These are phyloP conservation scores for Martensiomyces pterosporus DNA, from an alignment of 192 early-diverging fungal genomes.

Conservation along the genomic window DNA sequence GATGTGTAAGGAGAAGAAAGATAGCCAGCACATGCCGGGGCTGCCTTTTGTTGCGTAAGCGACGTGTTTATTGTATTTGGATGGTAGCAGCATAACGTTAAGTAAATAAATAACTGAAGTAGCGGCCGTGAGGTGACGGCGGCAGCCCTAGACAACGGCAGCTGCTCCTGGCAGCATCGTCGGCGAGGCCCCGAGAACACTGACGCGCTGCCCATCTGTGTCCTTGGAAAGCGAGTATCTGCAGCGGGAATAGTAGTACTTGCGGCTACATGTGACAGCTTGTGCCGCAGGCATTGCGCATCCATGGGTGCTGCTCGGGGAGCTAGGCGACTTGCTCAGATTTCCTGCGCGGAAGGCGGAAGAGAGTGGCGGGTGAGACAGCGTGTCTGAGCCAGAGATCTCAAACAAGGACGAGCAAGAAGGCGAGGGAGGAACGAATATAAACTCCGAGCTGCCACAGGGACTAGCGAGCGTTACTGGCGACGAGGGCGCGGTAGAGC, in stretches of 20 bases:
- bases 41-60: too few relatives aligned
- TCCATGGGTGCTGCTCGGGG: conserved; percentile 19
- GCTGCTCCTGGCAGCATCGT: conserved; percentile 7
- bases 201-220: too few relatives aligned
- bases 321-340: conserved; percentile 20
- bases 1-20: too few relatives aligned
- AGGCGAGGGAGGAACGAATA: conserved; percentile 46
- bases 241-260: too few relatives aligned
- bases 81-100: too few relatives aligned
- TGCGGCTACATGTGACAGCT: too few relatives aligned
- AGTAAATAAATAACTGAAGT: background rate
- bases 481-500: conserved; percentile 17
- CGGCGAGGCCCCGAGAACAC: conserved; percentile 37
- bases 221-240: too few relatives aligned
- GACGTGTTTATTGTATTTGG: too few relatives aligned
- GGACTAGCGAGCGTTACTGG: conserved; percentile 39
- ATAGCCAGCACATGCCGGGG: too few relatives aligned
- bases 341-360: conserved; percentile 21
- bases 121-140: background rate
- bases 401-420: conserved; percentile 43
- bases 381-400: conserved; percentile 9
- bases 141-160: background rate
- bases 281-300: too few relatives aligned
- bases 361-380: conserved; percentile 18
- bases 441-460: conserved; percentile 41